phyloP scores from a whole-genome alignment of 2,329 filamentous ascomycete genomes.

The Colletotrichum neosansevieriae region DNA sequence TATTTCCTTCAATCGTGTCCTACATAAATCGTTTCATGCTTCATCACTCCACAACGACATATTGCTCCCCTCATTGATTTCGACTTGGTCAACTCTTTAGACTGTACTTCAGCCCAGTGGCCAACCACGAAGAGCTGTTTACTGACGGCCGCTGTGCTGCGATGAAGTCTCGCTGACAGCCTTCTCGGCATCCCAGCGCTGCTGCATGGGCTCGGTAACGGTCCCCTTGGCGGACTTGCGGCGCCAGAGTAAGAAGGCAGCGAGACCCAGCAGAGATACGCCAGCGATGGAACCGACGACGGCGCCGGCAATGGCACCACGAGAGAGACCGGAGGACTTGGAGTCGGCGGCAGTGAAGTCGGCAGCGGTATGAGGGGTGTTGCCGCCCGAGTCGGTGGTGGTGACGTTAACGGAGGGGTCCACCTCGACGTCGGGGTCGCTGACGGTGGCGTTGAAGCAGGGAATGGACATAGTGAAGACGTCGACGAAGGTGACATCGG shows the following conservation, averaged over 20 bases:
- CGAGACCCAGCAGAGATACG: slow-evolving; percentile 68
- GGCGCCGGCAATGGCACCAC: slow-evolving; percentile 80
- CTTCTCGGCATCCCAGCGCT: slow-evolving; percentile 43
- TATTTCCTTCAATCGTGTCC: slow-evolving; percentile 17
- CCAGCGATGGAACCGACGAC: slow-evolving; percentile 77
- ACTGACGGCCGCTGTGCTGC: slow-evolving; percentile 14
- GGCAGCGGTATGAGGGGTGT: slow-evolving; percentile 42
- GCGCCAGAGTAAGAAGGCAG: slow-evolving; percentile 67
- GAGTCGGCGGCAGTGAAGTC: slow-evolving; percentile 44
- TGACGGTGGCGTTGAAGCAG: slow-evolving; percentile 59
- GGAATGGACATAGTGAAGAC: slow-evolving; percentile 50
- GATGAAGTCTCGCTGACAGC: slow-evolving; percentile 38
- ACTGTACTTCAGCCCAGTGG: neutral
- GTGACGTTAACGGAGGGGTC: slow-evolving; percentile 40
- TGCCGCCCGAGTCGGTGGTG: slow-evolving; percentile 34
- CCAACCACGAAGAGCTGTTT: neutral
- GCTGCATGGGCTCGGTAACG: slow-evolving; percentile 34
- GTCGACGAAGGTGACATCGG: slow-evolving; percentile 59
- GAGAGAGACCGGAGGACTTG: slow-evolving; percentile 61
- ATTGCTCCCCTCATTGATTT: neutral
- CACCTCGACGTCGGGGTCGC: slow-evolving; percentile 44
- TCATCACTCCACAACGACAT: neutral
- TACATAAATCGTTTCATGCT: slow-evolving; percentile 10
- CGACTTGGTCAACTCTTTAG: neutral
- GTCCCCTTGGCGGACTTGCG: slow-evolving; percentile 45